A percentile compares a stretch with the other conserved stretches of the same genome.
phyloP scores from a whole-genome alignment of 805 yeast genomes.

The Torulaspora quercuum region DNA sequence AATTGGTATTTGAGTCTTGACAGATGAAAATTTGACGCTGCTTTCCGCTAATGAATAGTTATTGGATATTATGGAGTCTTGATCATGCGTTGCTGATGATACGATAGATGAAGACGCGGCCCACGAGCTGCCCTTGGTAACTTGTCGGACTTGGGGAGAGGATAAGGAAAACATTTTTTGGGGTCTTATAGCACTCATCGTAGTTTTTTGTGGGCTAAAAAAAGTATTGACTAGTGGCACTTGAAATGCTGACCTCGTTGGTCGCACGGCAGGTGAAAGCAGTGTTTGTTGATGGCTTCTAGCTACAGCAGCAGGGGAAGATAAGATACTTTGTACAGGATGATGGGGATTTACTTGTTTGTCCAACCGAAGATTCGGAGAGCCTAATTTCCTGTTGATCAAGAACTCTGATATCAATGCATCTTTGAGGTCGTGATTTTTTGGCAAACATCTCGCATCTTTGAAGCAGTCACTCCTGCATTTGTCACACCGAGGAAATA shows the following conservation, averaged over 20 bases:
- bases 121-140: slow-evolving; percentile 4
- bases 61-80: slow-evolving; percentile 2
- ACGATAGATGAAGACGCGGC: slow-evolving; percentile 4
- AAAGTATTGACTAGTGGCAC: slow-evolving; percentile 4
- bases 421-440: slow-evolving; percentile 28
- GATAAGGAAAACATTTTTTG: not conserved
- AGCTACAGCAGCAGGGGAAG: slow-evolving; percentile 3
- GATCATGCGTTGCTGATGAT: slow-evolving; percentile 5
- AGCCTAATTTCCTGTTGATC: slow-evolving; percentile 11
- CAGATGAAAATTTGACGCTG: slow-evolving; percentile 9
- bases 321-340: slow-evolving; percentile 1
- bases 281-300: not conserved
- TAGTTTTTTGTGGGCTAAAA: not conserved
- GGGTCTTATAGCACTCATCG: not conserved
- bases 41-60: slow-evolving; percentile 8
- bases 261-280: not conserved
- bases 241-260: slow-evolving; percentile 5
- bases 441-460: slow-evolving; percentile 29
- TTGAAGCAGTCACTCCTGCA: slow-evolving; percentile 18
- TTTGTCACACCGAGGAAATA: slow-evolving; percentile 30
- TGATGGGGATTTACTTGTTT: not conserved
- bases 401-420: slow-evolving; percentile 29
- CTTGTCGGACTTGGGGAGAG: not conserved
- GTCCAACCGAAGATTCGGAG: not conserved
- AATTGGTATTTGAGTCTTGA: slow-evolving; percentile 21